Evolutionary conservation across 2,329 filamentous ascomycete species (phyloP).

Genomic region (Aspergillaceae sp.): DNA sequence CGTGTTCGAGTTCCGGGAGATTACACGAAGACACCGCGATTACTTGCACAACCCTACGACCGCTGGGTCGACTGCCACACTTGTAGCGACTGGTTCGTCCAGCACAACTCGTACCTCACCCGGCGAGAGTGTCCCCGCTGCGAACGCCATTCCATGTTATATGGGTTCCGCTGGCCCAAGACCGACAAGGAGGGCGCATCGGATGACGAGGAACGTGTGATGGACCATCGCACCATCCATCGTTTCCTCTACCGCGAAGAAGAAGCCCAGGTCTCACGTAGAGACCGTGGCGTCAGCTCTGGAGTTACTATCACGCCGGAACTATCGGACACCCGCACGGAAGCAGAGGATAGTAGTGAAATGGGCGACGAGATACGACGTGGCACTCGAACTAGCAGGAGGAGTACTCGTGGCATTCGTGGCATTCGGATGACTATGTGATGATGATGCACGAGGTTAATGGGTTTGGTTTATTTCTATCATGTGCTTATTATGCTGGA

Average conservation of each 20-base stretch:
- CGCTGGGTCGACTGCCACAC: constrained; percentile 82
- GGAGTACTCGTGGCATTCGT: constrained; percentile 24
- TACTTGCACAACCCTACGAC: constrained; percentile 69
- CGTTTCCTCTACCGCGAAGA: constrained; percentile 68
- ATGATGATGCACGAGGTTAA: constrained; percentile 6
- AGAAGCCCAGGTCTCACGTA: constrained; percentile 43
- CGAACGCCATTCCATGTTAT: constrained; percentile 90
- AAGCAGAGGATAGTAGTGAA: constrained; percentile 32
- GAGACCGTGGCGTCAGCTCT: constrained; percentile 29
- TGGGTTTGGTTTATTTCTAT: constrained; percentile 2
- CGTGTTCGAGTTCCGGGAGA: constrained; percentile 57
- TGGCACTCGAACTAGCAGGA: constrained; percentile 27
- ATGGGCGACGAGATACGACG: constrained; percentile 23
- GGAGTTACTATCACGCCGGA: constrained; percentile 31
- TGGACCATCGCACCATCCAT: constrained; percentile 82
- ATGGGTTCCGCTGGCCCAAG: constrained; percentile 93
- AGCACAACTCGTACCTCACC: constrained; percentile 79
- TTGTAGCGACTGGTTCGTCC: constrained; percentile 75
- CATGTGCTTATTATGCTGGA: too few species aligned
- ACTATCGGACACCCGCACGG: constrained; percentile 29
- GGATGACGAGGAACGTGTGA: constrained; percentile 60
- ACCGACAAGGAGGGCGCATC: constrained; percentile 68
- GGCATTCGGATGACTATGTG: constrained; percentile 30
- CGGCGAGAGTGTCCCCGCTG: constrained; percentile 81
- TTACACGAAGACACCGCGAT: constrained; percentile 69